Percentiles rank a stretch among this genome's conserved stretches.
phyloP scores from a whole-genome alignment of 73 alveolate genomes.

The Breviolum minutum region DNA sequence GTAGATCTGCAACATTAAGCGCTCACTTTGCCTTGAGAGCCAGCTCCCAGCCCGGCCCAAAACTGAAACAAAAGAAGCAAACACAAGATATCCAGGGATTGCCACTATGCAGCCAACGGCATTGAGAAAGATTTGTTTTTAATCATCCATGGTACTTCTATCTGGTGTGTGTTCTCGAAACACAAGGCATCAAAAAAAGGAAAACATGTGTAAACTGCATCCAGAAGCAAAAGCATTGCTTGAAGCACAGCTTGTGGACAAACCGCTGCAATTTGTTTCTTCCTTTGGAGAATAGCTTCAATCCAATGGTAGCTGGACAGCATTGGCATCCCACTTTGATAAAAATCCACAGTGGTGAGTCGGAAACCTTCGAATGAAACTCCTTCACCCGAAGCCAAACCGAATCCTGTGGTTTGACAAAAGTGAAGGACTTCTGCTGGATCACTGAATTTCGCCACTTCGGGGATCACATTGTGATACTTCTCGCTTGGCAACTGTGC shows the following conservation, averaged over 20 bases:
- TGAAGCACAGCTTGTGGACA: conserved; percentile 59
- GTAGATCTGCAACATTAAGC: conserved; percentile 41
- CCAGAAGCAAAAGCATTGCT: conserved; percentile 39
- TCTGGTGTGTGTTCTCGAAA: no score
- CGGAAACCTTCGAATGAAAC: conserved; percentile 27
- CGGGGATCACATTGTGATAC: background rate
- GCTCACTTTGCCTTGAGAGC: conserved; percentile 35
- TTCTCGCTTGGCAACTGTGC: background rate
- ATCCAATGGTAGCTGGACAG: conserved; percentile 17
- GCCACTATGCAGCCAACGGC: no score
- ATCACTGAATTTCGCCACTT: background rate
- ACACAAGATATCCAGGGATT: no score
- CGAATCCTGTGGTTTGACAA: conserved; percentile 24
- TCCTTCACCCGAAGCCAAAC: background rate
- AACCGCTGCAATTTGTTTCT: conserved; percentile 8
- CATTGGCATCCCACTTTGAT: conserved; percentile 19
- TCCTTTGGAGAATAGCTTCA: conserved; percentile 1
- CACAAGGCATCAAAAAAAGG: background rate
- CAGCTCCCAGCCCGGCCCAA: no score
- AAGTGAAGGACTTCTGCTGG: background rate
- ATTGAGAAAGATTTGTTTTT: no score
- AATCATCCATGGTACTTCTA: no score
- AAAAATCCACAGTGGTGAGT: background rate
- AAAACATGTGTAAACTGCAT: no score
- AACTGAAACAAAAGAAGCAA: no score